A percentile compares a stretch with the other conserved stretches of the same genome.
Conservation (phyloP, 1,139 yeast genomes). For the Zygosaccharomyces pseudobailii region DNA sequence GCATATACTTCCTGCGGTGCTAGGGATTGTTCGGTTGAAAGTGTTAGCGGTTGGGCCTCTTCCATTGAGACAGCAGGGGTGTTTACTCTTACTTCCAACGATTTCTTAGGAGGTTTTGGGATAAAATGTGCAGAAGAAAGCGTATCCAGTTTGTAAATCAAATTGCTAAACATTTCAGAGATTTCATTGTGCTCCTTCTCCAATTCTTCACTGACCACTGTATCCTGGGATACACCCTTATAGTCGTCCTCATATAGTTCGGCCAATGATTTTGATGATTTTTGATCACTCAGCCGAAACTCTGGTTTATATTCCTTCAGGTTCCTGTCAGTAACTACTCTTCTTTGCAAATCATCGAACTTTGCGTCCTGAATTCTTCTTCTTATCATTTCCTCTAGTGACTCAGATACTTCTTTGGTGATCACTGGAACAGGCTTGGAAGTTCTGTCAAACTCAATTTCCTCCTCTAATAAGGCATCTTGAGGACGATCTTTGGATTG, state of each 20-base stretch:
- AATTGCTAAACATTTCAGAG: slow-evolving; percentile 53
- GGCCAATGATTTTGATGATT: slow-evolving; percentile 83
- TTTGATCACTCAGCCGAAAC: slow-evolving; percentile 78
- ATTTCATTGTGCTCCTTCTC: slow-evolving; percentile 76
- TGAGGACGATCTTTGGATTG: slow-evolving; percentile 73
- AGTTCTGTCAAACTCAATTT: slow-evolving; percentile 66
- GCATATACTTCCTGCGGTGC: slow-evolving; percentile 96
- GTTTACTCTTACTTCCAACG: slow-evolving; percentile 74
- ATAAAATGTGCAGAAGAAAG: slow-evolving; percentile 88
- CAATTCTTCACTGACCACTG: slow-evolving; percentile 55
- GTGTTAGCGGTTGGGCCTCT: slow-evolving; percentile 89
- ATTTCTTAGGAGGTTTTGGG: slow-evolving; percentile 83
- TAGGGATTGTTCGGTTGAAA: slow-evolving; percentile 67
- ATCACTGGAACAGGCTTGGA: slow-evolving; percentile 89
- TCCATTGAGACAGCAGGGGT: slow-evolving; percentile 85
- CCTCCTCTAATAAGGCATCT: slow-evolving; percentile 72
- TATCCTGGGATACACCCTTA: slow-evolving; percentile 41
- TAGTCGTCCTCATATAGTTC: slow-evolving; percentile 88
- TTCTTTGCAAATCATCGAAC: slow-evolving; percentile 80
- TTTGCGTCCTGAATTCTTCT: slow-evolving; percentile 69
- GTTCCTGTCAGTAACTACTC: slow-evolving; percentile 59
- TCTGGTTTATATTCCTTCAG: slow-evolving; percentile 34
- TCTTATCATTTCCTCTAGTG: slow-evolving; percentile 82
- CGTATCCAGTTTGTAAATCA: slow-evolving; percentile 76
- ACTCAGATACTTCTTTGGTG: slow-evolving; percentile 80